phyloP scores from a whole-genome alignment of 768 basidiomycete species.

The Hirschioporus abietinus region DNA sequence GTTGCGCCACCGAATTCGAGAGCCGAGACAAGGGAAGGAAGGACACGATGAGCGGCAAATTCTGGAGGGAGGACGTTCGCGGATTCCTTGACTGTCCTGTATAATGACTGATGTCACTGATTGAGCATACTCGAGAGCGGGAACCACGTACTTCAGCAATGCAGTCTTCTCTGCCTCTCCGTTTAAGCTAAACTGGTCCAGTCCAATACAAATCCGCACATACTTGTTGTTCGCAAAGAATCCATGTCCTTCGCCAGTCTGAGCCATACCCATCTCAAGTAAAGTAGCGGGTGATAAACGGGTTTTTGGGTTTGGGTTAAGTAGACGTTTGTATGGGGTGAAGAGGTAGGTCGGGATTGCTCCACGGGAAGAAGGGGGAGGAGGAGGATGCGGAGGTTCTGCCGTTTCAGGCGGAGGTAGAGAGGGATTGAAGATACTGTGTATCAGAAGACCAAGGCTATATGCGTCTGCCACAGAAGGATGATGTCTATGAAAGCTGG shows the following conservation, averaged over 20 bases:
- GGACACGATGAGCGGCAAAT: conserved; percentile 78
- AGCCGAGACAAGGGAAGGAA: conserved; percentile 78
- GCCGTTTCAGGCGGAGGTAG: conserved; percentile 64
- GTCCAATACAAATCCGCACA: conserved; percentile 75
- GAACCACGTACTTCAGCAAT: conserved; percentile 54
- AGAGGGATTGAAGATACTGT: conserved; percentile 81
- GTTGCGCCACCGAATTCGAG: conserved; percentile 76
- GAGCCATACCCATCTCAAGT: conserved; percentile 73
- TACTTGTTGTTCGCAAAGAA: conserved; percentile 83
- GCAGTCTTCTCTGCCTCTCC: conserved; percentile 75
- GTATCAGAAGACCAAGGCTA: conserved; percentile 80
- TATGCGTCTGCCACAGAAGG: conserved; percentile 79
- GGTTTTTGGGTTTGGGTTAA: conserved; percentile 83
- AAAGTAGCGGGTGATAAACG: conserved; percentile 74
- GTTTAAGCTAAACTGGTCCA: conserved; percentile 80
- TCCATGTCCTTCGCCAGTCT: conserved; percentile 52
- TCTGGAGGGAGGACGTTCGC: conserved; percentile 77
- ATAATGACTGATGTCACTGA: not conserved
- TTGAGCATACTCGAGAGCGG: not conserved
- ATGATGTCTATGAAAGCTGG: conserved; percentile 28
- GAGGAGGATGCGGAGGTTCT: conserved; percentile 73
- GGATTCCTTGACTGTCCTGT: conserved; percentile 74
- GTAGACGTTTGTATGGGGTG: conserved; percentile 76
- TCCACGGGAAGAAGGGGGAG: conserved; percentile 70
- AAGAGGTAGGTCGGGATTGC: conserved; percentile 72